Conservation (phyloP, 345 rosid species). For the Arabis hirsuta region DNA sequence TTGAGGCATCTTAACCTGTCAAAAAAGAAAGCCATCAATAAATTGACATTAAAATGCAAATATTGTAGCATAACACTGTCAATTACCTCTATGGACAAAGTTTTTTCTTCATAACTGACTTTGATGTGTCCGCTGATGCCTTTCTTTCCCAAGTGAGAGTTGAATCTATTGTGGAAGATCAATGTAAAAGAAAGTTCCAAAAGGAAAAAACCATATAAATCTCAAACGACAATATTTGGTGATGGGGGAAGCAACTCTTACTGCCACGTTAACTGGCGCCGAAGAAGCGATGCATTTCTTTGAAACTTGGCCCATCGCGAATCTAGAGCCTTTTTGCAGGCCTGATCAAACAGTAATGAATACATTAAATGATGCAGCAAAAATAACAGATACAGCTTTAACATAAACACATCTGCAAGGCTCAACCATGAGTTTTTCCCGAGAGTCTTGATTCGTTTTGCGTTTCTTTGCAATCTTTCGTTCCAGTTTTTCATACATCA, state of each 20-base stretch:
- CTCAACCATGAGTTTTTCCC: slow-evolving; percentile 72
- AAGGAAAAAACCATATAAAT: slow-evolving; percentile 12
- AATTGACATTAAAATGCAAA: neutral
- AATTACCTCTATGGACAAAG: slow-evolving; percentile 80
- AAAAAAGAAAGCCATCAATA: slow-evolving; percentile 20
- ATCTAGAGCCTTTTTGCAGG: slow-evolving; percentile 67
- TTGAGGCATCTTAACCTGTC: slow-evolving; percentile 97
- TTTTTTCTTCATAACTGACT: slow-evolving; percentile 71
- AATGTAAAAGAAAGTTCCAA: slow-evolving; percentile 17
- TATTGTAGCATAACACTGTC: slow-evolving; percentile 7
- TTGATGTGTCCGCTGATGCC: slow-evolving; percentile 84
- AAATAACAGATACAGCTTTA: slow-evolving; percentile 10
- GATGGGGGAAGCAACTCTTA: slow-evolving; percentile 47
- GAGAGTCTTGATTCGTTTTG: slow-evolving; percentile 52
- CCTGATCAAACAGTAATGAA: slow-evolving; percentile 52
- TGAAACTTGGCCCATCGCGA: slow-evolving; percentile 67
- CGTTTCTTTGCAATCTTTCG: slow-evolving; percentile 65
- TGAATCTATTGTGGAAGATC: slow-evolving; percentile 58
- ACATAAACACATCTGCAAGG: slow-evolving; percentile 14
- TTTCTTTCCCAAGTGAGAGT: slow-evolving; percentile 81
- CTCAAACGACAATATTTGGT: slow-evolving; percentile 2
- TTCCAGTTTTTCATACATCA: slow-evolving; percentile 61
- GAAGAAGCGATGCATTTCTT: slow-evolving; percentile 61
- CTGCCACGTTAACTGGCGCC: slow-evolving; percentile 84
- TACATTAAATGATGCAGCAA: slow-evolving; percentile 11